Percentiles rank a stretch among this genome's conserved stretches.
These are phyloP conservation scores for Thymus quinquecostatus DNA, from an alignment of 257 asterid genomes.

Conservation along the genomic window DNA sequence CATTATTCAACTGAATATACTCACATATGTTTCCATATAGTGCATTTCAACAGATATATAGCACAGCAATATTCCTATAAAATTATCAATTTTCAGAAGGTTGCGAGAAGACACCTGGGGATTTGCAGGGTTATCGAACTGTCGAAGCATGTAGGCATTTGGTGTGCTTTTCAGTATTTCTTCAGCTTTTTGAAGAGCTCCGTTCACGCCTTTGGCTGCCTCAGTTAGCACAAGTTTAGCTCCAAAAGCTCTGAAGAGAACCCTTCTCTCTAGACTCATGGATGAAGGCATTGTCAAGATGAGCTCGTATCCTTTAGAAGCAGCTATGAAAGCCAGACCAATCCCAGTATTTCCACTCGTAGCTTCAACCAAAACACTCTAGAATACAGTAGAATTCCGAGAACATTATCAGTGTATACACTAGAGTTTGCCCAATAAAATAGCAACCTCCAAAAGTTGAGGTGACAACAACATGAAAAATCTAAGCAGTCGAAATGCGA, in stretches of 20 bases:
- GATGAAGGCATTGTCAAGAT: slow-evolving; percentile 96
- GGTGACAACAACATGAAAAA: neutral
- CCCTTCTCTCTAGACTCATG: slow-evolving; percentile 97
- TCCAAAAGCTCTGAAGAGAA: slow-evolving; percentile 93
- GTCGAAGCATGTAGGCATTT: slow-evolving; percentile 85
- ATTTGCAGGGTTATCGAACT: slow-evolving; percentile 90
- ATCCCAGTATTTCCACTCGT: slow-evolving; percentile 99
- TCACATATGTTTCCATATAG: too few relatives aligned
- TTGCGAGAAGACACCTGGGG: slow-evolving; percentile 66
- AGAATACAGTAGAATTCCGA: slow-evolving; percentile 29
- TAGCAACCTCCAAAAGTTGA: neutral
- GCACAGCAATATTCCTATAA: neutral
- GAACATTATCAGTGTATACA: neutral
- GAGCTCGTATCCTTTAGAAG: slow-evolving; percentile 92
- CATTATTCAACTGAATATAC: too few relatives aligned
- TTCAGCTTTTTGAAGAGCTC: slow-evolving; percentile 91
- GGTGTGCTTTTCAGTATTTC: slow-evolving; percentile 76
- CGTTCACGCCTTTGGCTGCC: slow-evolving; percentile 83
- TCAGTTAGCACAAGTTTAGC: slow-evolving; percentile 89
- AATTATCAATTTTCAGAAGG: neutral
- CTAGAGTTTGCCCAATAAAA: neutral
- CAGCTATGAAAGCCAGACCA: slow-evolving; percentile 96
- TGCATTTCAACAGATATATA: neutral
- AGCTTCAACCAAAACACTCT: slow-evolving; percentile 93
- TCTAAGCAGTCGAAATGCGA: neutral